These are phyloP conservation scores for Acmispon strigosus DNA, from an alignment of 306 rosid species.

Conservation along the genomic window DNA sequence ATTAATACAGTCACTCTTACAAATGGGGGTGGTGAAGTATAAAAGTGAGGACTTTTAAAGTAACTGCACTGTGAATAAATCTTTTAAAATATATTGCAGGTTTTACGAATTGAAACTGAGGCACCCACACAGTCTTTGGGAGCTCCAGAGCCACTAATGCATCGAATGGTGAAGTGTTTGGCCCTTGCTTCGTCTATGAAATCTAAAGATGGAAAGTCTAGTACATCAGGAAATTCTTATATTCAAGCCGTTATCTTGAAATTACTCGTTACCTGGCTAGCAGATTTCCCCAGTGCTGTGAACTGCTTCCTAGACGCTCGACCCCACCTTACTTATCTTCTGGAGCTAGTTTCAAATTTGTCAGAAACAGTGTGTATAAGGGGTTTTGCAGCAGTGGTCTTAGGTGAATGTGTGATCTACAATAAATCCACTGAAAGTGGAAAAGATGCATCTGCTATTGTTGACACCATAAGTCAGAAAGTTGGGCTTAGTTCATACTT, in stretches of 20 bases:
- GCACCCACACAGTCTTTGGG: constrained; percentile 73
- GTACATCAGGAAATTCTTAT: constrained; percentile 42
- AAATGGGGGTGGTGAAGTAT: too few species aligned
- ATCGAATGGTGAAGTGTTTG: constrained; percentile 77
- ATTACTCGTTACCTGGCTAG: constrained; percentile 77
- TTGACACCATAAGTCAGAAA: constrained; percentile 80
- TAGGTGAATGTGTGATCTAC: constrained; percentile 93
- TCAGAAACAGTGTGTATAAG: constrained; percentile 61
- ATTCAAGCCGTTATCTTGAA: constrained; percentile 67
- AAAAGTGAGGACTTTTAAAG: too few species aligned
- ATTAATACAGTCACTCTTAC: too few species aligned
- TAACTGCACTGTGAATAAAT: background rate
- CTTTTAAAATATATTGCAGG: constrained; percentile 45
- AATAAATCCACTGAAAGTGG: constrained; percentile 63
- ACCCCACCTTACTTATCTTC: constrained; percentile 82
- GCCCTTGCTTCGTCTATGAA: constrained; percentile 82
- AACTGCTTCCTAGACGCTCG: constrained; percentile 86
- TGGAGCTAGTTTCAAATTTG: constrained; percentile 71
- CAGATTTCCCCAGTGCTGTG: constrained; percentile 79
- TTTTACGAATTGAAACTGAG: constrained; percentile 70
- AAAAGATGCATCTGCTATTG: constrained; percentile 68
- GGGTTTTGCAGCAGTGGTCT: constrained; percentile 79
- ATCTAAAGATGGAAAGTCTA: constrained; percentile 64
- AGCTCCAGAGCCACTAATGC: constrained; percentile 75
- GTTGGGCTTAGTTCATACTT: constrained; percentile 81